Evolutionary conservation across 306 rosid genomes (phyloP), one percentile per base, ranked within the genome.

Genomic region (Vigna trinervia): DNA sequence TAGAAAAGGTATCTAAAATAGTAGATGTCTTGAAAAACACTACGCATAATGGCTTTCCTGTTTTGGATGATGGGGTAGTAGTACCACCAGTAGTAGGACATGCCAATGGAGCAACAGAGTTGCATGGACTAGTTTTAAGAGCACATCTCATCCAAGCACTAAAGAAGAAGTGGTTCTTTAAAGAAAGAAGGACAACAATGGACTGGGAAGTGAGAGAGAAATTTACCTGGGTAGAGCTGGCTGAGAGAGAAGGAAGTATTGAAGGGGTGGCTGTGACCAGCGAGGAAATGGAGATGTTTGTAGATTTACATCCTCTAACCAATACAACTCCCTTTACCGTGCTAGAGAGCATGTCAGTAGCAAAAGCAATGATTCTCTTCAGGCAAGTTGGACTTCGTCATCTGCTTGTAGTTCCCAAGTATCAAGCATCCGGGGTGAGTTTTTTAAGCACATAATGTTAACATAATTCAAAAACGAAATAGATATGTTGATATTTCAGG

Each of bases 201-300:
- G 96, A 91, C 20, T 91, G 93, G 96, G 96, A 93, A 83, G 98
- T 84, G 81, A 91, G 87, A 84, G 94, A 90, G 81, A 93, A 87
- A 71, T 93, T 93, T 79, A 88, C 91, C 58, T 89, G 80, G 80
- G 87, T 93, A 74, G 98, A 93, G 7, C 72, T 93, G 80, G 93
- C 97, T 0, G 97, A 88, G 86, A 90, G 96, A 83, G 87, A 82
- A 82, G 85, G 79, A 50, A 87, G 79, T 34, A 90, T 93, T 26
- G 94, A 93, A 75, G 97, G 84, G 81, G 97, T 90, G 63, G 84
- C 82, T 14, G 93, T 93, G 84, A 85, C 90, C 12, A 87, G 85
- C 1, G 86, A 86, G 48, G 94, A 93, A 85, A 90, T 93, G 98
- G 89, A 91, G 48, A 86, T 93, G 97, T 91, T 81, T 30, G 84